Base-by-base conservation (phyloP, 352 stramenopile genomes). In the Phytophthora palmivora region DNA sequence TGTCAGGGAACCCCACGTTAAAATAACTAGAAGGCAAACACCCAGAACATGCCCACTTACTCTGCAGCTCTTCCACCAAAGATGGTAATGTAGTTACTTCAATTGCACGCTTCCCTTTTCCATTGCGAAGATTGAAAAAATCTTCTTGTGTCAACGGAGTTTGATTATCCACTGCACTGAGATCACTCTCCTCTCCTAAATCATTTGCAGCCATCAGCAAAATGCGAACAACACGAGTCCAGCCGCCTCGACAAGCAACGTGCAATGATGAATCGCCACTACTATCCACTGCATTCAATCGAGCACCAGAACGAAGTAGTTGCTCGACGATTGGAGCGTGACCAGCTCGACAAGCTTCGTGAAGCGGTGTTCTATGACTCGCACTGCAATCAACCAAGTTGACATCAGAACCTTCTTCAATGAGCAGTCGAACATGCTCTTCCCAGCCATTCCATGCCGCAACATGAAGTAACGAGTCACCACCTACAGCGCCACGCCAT, bases 261-360 rank as follows among this genome's bases (percentile, higher is more conserved):
- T 92, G 83, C 39, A 92, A 51, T 6, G 79, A 33, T 9, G 79
- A 79, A 48, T 92, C 83, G 1, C 78, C 79, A 18, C 67, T 64
- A 0, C 63, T n/a, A 46, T 93, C 79, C 6, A 76, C 48, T 5
- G 49, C 60, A 42, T 71, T 63, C 6, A 88, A 44, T 6, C 37
- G 55, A 16, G 82, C 80, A 16, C 82, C 80, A 6, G 67, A 62
- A 18, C 38, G 44, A 22, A 93, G 43, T 5, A 93, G 44, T 14
- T 73, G 36, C 4, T 70, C 56, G 2, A 77, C 68, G 7, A 86
- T 63, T 9, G 56, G 16, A 1, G 53, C 46, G 30, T 89, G 70
- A 7, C 82, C 82, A 6, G 61, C 70, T n/a, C 67, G 66, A 61
- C 76, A 81, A 11, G 79, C 84, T 59, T 89, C 82, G 28, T 91